Evolutionary conservation across 2,329 filamentous ascomycete genomes (phyloP), one percentile per base, ranked within the genome.

Genomic region (Colletotrichum nymphaeae): DNA sequence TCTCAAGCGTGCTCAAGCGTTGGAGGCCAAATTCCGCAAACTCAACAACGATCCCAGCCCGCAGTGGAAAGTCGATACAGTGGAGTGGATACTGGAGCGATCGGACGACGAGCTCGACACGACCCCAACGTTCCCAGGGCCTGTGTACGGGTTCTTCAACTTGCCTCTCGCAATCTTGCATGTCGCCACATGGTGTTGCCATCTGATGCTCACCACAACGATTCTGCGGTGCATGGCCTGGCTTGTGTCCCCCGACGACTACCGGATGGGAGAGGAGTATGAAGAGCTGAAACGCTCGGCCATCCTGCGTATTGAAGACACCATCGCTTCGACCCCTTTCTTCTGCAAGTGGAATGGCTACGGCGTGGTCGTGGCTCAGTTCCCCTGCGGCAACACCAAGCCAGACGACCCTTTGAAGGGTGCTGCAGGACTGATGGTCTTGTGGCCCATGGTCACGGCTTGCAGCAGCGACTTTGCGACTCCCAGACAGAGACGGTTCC

Each of bases 171-270:
- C 74, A 30, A 65, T 76, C 53, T 65, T 77, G n/a, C 76, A 77
- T 52, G 70, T 73, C 28, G 76, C 74, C 28, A 77, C 75, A 5
- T 77, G 75, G 74, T 67, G 62, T 26, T 76, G 74, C 35, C 76
- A 77, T 52, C 70, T 77, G 35, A 76, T 76, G 72, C 72, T 77
- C n/a, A 76, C 76, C 26, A 77, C 72, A n/a, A 76, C 72, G 22
- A 75, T 76, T 42, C 59, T 77, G 52, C 72, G 76, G 19, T 76
- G 75, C 63, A 76, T 73, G 74, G 75, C 76, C 5, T 77, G 76
- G 76, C 69, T 77, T 37, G 70, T 75, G 5, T 66, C 66, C 2
- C 75, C 76, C 16, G 75, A 77, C 11, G 70, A 76, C 66, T 76
- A 75, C 55, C 49, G 37, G 11, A 59, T 49, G 55, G 76, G 72